A percentile compares a stretch with the other conserved stretches of the same genome.
These are phyloP conservation scores for Syncephalastrum monosporum DNA, from an alignment of 371 early-diverging fungal species.

Conservation along the genomic window DNA sequence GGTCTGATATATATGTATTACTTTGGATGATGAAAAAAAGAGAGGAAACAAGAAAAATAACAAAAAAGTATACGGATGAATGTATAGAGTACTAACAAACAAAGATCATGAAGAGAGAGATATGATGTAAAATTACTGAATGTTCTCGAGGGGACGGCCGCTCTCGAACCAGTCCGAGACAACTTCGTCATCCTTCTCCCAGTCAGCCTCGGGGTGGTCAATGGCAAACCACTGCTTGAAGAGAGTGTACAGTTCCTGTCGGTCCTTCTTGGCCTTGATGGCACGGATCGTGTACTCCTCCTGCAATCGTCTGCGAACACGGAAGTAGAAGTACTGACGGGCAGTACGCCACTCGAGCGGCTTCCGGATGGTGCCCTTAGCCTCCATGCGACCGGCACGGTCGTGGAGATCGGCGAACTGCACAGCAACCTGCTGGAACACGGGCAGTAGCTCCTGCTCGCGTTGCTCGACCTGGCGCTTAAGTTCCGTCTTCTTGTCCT, in stretches of 20 bases:
- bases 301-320: constrained; percentile 78
- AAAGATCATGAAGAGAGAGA: too few relatives aligned
- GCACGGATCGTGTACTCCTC: constrained; percentile 75
- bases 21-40: too few relatives aligned
- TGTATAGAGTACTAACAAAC: too few relatives aligned
- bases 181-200: constrained; percentile 55
- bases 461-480: constrained; percentile 77
- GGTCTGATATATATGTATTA: too few relatives aligned
- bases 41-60: too few relatives aligned
- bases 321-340: constrained; percentile 92
- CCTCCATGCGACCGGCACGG: constrained; percentile 94
- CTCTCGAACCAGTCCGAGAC: constrained; percentile 67
- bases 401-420: constrained; percentile 98
- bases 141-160: too few relatives aligned
- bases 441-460: constrained; percentile 84
- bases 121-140: too few relatives aligned
- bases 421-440: constrained; percentile 92
- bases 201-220: constrained; percentile 36
- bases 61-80: too few relatives aligned
- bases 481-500: constrained; percentile 54
- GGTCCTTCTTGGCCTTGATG: constrained; percentile 32
- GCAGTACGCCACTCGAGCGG: constrained; percentile 81
- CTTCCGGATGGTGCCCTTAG: constrained; percentile 87
- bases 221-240: constrained; percentile 62
- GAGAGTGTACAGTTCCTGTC: constrained; percentile 36